Percentiles rank a stretch among this genome's conserved stretches.
Evolutionary conservation across 768 basidiomycete species (phyloP).

Genomic region (Coprinopsis strossmayeri): DNA sequence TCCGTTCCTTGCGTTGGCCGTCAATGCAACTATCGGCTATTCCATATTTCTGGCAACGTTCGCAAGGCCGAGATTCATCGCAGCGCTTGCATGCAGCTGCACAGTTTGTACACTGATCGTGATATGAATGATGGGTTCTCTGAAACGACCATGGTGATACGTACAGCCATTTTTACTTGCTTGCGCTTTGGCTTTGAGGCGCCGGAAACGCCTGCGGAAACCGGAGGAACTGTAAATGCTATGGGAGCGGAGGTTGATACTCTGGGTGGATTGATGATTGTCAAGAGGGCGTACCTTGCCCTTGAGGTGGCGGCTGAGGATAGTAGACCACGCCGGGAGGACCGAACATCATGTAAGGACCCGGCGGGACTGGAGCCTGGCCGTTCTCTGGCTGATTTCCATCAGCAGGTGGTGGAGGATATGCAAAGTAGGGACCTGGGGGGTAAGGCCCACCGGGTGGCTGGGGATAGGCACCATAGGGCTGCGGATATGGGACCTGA

Average conservation of each 20-base stretch:
- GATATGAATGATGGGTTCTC: constrained; percentile 1
- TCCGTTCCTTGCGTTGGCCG: constrained; percentile 89
- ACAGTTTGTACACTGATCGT: constrained; percentile 67
- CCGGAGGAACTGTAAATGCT: constrained; percentile 20
- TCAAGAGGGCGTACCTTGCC: constrained; percentile 24
- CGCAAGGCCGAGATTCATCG: constrained; percentile 83
- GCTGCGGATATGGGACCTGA: constrained; percentile 24
- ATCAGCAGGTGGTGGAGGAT: constrained; percentile 32
- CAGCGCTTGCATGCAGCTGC: constrained; percentile 87
- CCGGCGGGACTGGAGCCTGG: constrained; percentile 26
- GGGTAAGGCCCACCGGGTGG: constrained; percentile 30
- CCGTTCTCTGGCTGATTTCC: constrained; percentile 28
- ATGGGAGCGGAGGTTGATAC: constrained; percentile 10
- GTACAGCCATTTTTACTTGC: constrained; percentile 82
- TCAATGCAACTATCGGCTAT: constrained; percentile 74
- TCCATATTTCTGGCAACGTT: constrained; percentile 86
- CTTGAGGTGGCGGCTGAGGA: constrained; percentile 32
- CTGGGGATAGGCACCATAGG: constrained; percentile 26
- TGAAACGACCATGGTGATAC: constrained; percentile 12
- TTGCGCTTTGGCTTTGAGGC: constrained; percentile 55
- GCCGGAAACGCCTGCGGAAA: constrained; percentile 6
- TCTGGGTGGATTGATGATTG: constrained; percentile 5
- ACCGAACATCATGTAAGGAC: constrained; percentile 35
- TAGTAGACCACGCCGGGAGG: constrained; percentile 40
- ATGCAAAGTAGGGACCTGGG: constrained; percentile 31